These are phyloP conservation scores for Zygoascus flipseniorum DNA, from an alignment of 805 yeast species.

Conservation along the genomic window DNA sequence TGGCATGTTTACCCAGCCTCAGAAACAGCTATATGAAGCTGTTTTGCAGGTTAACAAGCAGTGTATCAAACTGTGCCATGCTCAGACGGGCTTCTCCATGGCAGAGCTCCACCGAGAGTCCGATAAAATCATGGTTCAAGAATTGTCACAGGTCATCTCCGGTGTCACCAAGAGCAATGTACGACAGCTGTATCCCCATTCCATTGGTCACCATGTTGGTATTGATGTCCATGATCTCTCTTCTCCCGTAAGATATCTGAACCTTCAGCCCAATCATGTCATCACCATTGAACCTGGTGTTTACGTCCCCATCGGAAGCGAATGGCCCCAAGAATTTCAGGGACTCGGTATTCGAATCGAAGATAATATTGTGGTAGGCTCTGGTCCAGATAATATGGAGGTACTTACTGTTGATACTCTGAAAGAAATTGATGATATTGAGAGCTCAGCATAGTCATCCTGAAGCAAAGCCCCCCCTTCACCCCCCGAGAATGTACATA, in stretches of 20 bases:
- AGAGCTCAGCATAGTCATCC: slow-evolving; percentile 23
- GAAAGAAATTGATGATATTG: slow-evolving; percentile 80
- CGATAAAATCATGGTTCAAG: slow-evolving; percentile 48
- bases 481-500: neutral
- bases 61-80: slow-evolving; percentile 66
- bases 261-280: slow-evolving; percentile 63
- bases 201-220: slow-evolving; percentile 92
- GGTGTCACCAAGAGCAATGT: slow-evolving; percentile 43
- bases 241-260: slow-evolving; percentile 40
- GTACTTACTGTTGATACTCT: slow-evolving; percentile 73
- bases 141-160: slow-evolving; percentile 46
- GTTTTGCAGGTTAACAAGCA: slow-evolving; percentile 74
- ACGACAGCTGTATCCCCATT: slow-evolving; percentile 68
- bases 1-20: slow-evolving; percentile 67
- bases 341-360: slow-evolving; percentile 93
- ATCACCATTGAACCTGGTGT: slow-evolving; percentile 95
- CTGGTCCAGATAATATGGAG: slow-evolving; percentile 48
- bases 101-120: slow-evolving; percentile 72
- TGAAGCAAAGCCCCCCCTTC: neutral
- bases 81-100: slow-evolving; percentile 42
- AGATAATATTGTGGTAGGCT: slow-evolving; percentile 79
- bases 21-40: slow-evolving; percentile 79
- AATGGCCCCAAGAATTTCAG: slow-evolving; percentile 71
- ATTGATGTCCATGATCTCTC: slow-evolving; percentile 52
- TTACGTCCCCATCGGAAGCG: slow-evolving; percentile 65